Conservation (phyloP, 345 rosid species). For the Camelina sativa region DNA sequence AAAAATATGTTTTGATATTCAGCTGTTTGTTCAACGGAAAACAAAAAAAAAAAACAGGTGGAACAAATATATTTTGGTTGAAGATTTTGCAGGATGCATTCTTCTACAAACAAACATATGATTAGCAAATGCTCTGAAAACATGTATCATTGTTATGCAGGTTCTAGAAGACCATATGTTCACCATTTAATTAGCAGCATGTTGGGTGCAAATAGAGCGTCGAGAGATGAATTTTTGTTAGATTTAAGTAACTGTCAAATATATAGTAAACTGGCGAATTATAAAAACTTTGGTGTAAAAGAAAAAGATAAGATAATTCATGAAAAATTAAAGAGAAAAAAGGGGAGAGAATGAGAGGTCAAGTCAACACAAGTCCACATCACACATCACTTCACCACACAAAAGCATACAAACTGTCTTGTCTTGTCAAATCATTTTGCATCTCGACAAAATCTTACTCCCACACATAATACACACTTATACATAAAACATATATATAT, state of each 20-base stretch:
- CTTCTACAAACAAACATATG: neutral
- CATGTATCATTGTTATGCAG: neutral
- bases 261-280: neutral
- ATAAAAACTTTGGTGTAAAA: neutral
- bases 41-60: neutral
- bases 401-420: constrained; percentile 39
- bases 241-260: neutral
- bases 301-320: neutral
- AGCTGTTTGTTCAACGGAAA: neutral
- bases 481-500: neutral
- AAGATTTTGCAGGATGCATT: neutral
- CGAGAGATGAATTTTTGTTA: neutral
- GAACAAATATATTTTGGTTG: neutral
- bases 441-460: constrained; percentile 40
- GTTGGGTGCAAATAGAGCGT: neutral
- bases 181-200: neutral
- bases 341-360: constrained; percentile 37
- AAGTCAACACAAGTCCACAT: constrained; percentile 45
- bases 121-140: neutral
- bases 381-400: constrained; percentile 44
- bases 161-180: neutral
- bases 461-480: neutral
- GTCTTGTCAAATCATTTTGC: constrained; percentile 47
- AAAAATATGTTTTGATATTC: no score
- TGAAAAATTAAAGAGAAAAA: neutral